These are phyloP conservation scores for Dendrobium nobile DNA, from an alignment of 106 monocot species.

Conservation along the genomic window DNA sequence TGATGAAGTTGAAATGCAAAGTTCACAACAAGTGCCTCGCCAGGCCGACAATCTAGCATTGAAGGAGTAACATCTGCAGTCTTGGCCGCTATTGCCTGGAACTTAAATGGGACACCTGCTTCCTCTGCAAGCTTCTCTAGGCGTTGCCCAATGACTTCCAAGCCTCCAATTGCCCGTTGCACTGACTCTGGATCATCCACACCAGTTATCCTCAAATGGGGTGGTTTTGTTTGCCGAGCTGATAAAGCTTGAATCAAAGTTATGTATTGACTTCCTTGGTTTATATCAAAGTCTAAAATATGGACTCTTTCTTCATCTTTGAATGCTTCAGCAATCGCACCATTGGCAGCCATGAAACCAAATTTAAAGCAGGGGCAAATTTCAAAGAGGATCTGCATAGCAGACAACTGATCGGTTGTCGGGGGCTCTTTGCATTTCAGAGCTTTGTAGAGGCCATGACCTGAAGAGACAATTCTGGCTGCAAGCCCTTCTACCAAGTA, in stretches of 20 bases:
- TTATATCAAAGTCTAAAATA: slow-evolving; percentile 93
- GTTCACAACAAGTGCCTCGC: slow-evolving; percentile 83
- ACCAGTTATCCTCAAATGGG: slow-evolving; percentile 69
- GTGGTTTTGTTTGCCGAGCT: slow-evolving; percentile 24
- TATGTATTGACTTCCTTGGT: slow-evolving; percentile 92
- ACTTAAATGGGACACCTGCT: slow-evolving; percentile 61
- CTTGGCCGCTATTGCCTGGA: slow-evolving; percentile 53
- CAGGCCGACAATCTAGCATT: slow-evolving; percentile 52
- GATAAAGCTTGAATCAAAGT: slow-evolving; percentile 65
- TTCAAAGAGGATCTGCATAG: slow-evolving; percentile 96
- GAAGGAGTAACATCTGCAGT: slow-evolving; percentile 59
- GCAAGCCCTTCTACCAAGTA: slow-evolving; percentile 90
- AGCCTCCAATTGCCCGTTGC: slow-evolving; percentile 75
- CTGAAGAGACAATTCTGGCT: slow-evolving; percentile 77
- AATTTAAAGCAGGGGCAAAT: slow-evolving; percentile 93
- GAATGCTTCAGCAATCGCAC: slow-evolving; percentile 66
- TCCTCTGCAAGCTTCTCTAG: slow-evolving; percentile 78
- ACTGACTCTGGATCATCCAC: slow-evolving; percentile 98
- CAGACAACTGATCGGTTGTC: slow-evolving; percentile 63
- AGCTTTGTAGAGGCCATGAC: slow-evolving; percentile 73
- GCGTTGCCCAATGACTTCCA: slow-evolving; percentile 69
- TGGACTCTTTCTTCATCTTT: slow-evolving; percentile 75
- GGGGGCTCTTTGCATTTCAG: slow-evolving; percentile 89
- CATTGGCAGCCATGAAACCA: slow-evolving; percentile 94
- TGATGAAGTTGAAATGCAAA: slow-evolving; percentile 98